These are phyloP conservation scores for Fusarium sp. DNA, from an alignment of 2,329 filamentous ascomycete species.

Conservation along the genomic window DNA sequence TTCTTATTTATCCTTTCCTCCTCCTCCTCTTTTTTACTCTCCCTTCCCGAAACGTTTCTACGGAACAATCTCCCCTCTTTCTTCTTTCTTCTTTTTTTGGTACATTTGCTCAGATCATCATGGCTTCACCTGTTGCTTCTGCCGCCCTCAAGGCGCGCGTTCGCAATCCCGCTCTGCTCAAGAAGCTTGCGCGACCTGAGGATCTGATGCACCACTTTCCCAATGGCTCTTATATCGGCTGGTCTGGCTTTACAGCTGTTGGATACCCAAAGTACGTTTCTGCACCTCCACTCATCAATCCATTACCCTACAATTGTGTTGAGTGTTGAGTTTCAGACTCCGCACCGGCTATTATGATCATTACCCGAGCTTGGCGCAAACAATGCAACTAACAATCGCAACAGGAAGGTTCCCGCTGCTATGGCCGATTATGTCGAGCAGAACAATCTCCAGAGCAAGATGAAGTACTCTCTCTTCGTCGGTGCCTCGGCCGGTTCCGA, in stretches of 20 bases:
- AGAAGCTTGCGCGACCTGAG: constrained; percentile 82
- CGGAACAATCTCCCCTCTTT: constrained; percentile 40
- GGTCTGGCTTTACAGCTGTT: constrained; percentile 91
- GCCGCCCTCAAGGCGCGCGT: constrained; percentile 81
- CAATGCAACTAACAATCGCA: not conserved
- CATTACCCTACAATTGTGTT: not conserved
- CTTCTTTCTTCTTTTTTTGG: constrained; percentile 12
- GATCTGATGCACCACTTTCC: constrained; percentile 86
- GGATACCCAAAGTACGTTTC: constrained; percentile 79
- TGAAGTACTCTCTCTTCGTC: constrained; percentile 89
- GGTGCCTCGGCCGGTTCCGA: constrained; percentile 90
- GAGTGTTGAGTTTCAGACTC: not conserved
- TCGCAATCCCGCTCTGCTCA: constrained; percentile 79
- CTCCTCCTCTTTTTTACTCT: not conserved
- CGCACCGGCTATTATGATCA: constrained; percentile 31
- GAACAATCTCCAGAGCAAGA: constrained; percentile 84
- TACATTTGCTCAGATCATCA: constrained; percentile 41
- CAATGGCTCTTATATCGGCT: constrained; percentile 87
- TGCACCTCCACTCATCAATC: not conserved
- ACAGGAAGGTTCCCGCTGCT: constrained; percentile 84
- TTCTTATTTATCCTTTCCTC: constrained; percentile 29
- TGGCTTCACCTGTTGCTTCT: constrained; percentile 70
- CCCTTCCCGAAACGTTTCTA: not conserved
- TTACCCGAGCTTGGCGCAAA: constrained; percentile 33
- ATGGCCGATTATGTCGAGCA: constrained; percentile 90